phyloP scores from a whole-genome alignment of 2,329 filamentous ascomycete genomes.

The Penicillium glabrum region DNA sequence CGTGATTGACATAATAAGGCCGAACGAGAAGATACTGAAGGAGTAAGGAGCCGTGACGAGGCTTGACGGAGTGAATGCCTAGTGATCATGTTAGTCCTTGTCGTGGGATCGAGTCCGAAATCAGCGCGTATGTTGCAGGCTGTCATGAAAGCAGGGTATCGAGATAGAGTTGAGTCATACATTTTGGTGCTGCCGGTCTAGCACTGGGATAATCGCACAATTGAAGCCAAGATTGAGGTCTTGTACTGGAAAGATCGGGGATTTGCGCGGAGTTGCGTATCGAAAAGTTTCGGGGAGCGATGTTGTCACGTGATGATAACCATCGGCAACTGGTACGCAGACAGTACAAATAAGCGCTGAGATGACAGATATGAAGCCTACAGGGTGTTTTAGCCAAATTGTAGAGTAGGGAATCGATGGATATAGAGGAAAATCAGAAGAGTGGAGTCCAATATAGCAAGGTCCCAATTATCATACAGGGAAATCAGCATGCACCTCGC shows the following conservation, averaged over 20 bases:
- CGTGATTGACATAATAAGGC: conserved; percentile 37
- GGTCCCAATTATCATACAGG: conserved; percentile 3
- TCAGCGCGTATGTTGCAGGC: too few species aligned
- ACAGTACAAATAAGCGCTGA: background rate
- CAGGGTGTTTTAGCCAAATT: background rate
- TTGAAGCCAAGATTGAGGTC: background rate
- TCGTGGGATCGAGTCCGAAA: background rate
- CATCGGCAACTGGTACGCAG: background rate
- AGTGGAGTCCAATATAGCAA: conserved; percentile 2
- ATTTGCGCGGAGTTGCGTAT: background rate
- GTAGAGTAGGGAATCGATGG: background rate
- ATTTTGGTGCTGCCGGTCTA: background rate
- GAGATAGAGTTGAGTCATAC: background rate
- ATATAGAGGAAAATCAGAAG: background rate
- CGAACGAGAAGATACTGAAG: conserved; percentile 32
- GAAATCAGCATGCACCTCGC: background rate
- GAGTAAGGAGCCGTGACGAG: conserved; percentile 55
- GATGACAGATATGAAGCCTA: background rate
- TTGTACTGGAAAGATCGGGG: background rate
- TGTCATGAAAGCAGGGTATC: background rate
- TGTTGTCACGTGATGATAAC: conserved; percentile 5
- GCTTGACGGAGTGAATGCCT: conserved; percentile 61
- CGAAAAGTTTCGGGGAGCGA: conserved; percentile 3
- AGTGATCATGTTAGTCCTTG: conserved; percentile 1
- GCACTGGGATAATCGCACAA: background rate